phyloP scores from a whole-genome alignment of 1,139 yeast species.

The Hyphopichia fennica region DNA sequence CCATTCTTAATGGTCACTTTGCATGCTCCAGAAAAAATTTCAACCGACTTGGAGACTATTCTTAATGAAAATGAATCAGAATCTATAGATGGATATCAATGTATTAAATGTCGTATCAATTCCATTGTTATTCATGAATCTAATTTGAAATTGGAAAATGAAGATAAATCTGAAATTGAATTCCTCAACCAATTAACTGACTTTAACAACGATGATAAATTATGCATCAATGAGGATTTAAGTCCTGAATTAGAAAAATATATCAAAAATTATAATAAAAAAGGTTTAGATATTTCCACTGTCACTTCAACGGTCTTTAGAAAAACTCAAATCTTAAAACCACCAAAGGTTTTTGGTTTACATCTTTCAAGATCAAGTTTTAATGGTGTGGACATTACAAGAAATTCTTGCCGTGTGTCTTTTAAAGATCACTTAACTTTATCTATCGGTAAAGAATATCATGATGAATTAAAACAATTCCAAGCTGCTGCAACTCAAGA shows the following conservation, averaged over 20 bases:
- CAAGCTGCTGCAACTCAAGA: constrained; percentile 22
- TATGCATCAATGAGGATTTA: constrained; percentile 65
- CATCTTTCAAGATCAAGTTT: constrained; percentile 84
- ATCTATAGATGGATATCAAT: constrained; percentile 76
- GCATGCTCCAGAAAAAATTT: constrained; percentile 63
- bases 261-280: constrained; percentile 44
- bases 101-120: constrained; percentile 63
- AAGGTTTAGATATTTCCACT: constrained; percentile 43
- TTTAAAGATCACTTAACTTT: constrained; percentile 61
- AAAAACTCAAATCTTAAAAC: constrained; percentile 56
- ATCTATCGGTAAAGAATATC: constrained; percentile 47
- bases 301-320: constrained; percentile 67
- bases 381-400: constrained; percentile 65
- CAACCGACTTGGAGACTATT: constrained; percentile 53
- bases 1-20: constrained; percentile 74
- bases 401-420: constrained; percentile 74
- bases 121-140: constrained; percentile 43
- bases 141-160: constrained; percentile 11
- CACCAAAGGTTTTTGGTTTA: constrained; percentile 71
- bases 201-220: constrained; percentile 26
- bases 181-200: constrained; percentile 27
- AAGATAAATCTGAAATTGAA: constrained; percentile 13
- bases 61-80: constrained; percentile 64
- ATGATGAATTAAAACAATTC: constrained; percentile 36
- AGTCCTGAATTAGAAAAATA: constrained; percentile 43